phyloP scores from a whole-genome alignment of 768 basidiomycete genomes.

The Calocybe indica region DNA sequence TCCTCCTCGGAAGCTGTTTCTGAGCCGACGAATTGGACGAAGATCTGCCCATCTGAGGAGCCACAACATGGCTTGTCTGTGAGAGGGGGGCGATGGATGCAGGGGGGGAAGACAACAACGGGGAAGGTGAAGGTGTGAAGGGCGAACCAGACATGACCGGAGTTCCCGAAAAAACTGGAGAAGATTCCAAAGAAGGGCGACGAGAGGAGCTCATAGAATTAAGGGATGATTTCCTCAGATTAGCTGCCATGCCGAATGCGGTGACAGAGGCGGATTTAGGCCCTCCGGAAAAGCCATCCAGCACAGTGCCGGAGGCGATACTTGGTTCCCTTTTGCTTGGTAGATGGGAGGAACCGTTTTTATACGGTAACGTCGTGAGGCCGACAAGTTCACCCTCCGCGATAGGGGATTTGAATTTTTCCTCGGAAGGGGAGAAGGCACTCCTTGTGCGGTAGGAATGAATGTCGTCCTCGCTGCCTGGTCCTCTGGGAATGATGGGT shows the following conservation, averaged over 20 bases:
- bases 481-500: neutral
- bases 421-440: conserved; percentile 8
- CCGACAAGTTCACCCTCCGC: conserved; percentile 4
- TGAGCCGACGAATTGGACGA: neutral
- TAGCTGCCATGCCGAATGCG: neutral
- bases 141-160: too few species aligned
- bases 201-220: conserved; percentile 1
- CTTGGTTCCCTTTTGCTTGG: too few species aligned
- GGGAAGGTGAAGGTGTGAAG: neutral
- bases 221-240: neutral
- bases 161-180: neutral
- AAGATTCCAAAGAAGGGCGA: conserved; percentile 1
- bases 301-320: too few species aligned
- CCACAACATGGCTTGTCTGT: conserved; percentile 1
- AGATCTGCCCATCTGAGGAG: conserved; percentile 6
- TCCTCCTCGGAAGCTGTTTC: conserved; percentile 5
- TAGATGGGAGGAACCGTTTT: neutral
- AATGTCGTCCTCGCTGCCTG: conserved; percentile 7
- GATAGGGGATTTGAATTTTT: conserved; percentile 8
- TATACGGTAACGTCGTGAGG: conserved; percentile 5
- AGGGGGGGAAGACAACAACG: neutral
- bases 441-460: conserved; percentile 1
- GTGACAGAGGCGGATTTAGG: too few species aligned
- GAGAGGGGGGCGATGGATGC: neutral
- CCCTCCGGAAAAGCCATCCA: too few species aligned